Evolutionary conservation across 2,329 filamentous ascomycete genomes (phyloP), one percentile per base, ranked within the genome.

Genomic region (Alternaria atra): DNA sequence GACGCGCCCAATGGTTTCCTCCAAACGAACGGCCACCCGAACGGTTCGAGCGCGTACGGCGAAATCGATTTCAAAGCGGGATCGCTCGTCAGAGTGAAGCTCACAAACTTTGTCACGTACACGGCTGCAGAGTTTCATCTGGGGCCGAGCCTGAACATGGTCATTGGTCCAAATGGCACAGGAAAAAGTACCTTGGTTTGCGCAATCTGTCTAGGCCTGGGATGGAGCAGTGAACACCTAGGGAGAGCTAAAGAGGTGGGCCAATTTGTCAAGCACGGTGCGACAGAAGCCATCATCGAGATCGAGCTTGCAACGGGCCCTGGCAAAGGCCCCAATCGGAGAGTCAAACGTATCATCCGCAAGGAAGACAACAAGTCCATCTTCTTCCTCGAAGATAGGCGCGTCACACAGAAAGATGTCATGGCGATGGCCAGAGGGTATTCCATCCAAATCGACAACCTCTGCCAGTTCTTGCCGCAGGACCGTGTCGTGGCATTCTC

Each of bases 181-280:
- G 95, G 95, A 56, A 99, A 99, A 81, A 98, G 94, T 80, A 97
- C 95, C 0, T 84, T 99, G 27, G 94, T 99, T 43, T 99, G 95
- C 80, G 95, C 95, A 44, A 97, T 99, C 68, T 98, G 95, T 74
- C 81, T 99, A 13, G 95, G 95, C 2, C 82, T 99, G 27, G 95
- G 95, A 48, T 97, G 91, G 84, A 74, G 84, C 85, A 81, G 73
- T 59, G 60, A 90, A 79, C 88, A 94, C 71, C 85, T 99, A 15
- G 95, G 94, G 15, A 90, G 95, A 63, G 93, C 94, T 6, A 93
- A 91, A 71, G 89, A 93, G 13, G 83, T 94, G 60, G 90, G 90
- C 56, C 94, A 97, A 73, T 99, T 95, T 73, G 93, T 99, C 69
- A 98, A 98, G 80, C 91, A 97, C 77, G 93, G 93, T 37, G 89